Evolutionary conservation across 78 protist genomes (phyloP).

Genomic region (Mantamonas sphyraenae): DNA sequence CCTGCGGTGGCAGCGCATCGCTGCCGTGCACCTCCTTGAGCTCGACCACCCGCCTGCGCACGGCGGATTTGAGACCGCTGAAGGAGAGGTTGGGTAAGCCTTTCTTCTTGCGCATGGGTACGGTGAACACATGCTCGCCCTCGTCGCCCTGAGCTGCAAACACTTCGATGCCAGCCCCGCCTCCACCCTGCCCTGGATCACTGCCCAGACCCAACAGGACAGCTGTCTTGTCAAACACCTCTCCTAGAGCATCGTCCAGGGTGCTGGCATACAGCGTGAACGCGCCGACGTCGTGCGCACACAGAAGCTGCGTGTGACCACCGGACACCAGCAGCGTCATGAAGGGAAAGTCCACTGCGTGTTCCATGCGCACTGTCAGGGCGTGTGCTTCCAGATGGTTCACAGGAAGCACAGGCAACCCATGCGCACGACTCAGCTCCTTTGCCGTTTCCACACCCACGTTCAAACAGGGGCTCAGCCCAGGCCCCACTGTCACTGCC

Average conservation of each 20-base stretch:
- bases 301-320: conserved; percentile 60
- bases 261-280: conserved; percentile 56
- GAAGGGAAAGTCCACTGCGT: conserved; percentile 46
- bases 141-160: neutral
- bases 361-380: conserved; percentile 26
- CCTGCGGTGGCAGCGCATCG: too few relatives aligned
- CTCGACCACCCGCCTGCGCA: too few relatives aligned
- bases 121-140: neutral
- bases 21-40: too few relatives aligned
- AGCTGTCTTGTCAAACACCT: conserved; percentile 62
- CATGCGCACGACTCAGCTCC: neutral
- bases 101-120: conserved; percentile 3
- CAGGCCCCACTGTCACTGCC: conserved; percentile 69
- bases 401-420: conserved; percentile 35
- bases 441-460: conserved; percentile 40
- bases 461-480: conserved; percentile 32
- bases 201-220: neutral
- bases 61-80: too few relatives aligned
- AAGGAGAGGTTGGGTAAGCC: too few relatives aligned
- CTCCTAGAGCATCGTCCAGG: conserved; percentile 77
- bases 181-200: neutral
- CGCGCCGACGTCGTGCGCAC: conserved; percentile 37
- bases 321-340: conserved; percentile 48
- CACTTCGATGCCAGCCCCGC: neutral
- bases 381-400: conserved; percentile 65